These are phyloP conservation scores for Solanum lycopersicoides DNA, from an alignment of 257 asterid species.

Conservation along the genomic window DNA sequence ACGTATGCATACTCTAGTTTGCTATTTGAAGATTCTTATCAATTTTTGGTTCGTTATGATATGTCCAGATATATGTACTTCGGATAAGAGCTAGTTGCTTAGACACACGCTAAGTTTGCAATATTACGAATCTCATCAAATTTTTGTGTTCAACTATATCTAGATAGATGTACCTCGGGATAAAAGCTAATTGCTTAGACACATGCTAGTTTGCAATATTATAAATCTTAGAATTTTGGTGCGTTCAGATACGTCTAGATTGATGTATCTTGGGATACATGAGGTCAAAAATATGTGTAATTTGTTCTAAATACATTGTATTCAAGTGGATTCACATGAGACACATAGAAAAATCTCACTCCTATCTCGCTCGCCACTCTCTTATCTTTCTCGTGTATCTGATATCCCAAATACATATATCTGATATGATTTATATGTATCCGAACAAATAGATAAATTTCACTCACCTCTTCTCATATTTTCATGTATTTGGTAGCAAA, in stretches of 20 bases:
- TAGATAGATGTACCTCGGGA: neutral
- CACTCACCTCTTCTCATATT: too few relatives aligned
- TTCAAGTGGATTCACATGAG: neutral
- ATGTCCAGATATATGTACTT: too few relatives aligned
- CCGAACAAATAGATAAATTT: neutral
- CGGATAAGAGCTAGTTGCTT: too few relatives aligned
- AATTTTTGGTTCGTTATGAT: neutral
- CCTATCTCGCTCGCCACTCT: neutral
- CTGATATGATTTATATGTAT: neutral
- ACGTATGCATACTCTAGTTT: neutral
- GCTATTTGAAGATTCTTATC: neutral
- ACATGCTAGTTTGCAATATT: neutral
- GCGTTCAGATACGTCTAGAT: neutral
- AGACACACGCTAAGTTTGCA: too few relatives aligned
- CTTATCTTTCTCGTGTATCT: neutral
- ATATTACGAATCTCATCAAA: too few relatives aligned
- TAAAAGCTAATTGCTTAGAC: too few relatives aligned
- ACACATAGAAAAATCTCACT: neutral
- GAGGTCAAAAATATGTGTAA: neutral
- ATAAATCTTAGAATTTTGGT: neutral
- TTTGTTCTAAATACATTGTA: neutral
- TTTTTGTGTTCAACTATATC: too few relatives aligned
- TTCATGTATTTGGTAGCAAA: too few relatives aligned
- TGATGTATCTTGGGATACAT: neutral
- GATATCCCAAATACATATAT: neutral